Evolutionary conservation across 2,329 filamentous ascomycete species (phyloP), one percentile per base, ranked within the genome.

Genomic region (Botrytis fabae): DNA sequence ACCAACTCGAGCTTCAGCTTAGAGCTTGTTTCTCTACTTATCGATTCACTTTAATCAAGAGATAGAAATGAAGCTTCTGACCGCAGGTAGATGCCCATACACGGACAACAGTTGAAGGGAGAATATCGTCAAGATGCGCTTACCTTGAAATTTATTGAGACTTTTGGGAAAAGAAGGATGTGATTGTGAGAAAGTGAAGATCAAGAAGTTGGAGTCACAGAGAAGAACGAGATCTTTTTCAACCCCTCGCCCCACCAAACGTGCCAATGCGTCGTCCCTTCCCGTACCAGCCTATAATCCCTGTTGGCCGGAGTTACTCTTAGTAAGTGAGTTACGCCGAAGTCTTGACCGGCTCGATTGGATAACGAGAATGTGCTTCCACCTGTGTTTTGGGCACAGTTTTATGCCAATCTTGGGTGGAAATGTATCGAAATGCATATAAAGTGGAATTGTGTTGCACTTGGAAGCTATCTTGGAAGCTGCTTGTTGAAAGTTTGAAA

Each of bases 1-100:
- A 76, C 70, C 74, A 74, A 57, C 72, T 70, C 73, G 73, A 75
- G 75, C 46, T 76, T 70, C 72, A 60, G 51, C 32, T 65, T n/a
- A 62, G 38, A 57, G 35, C 65, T 57, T 32, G 25, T 57, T 57
- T 32, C 48, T 69, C 35, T 57, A 57, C 51, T 57, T 32, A 3
- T 42, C 44, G 35, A 57, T 69, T 64, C n/a, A 64, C 61, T 22
- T 32, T 64, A 12, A 32, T 46, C 51, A 42, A 57, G 70, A 72
- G 51, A 72, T n/a, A 20, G 35, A 46, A 7, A 44, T 40, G 70
- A 32, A 72, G 51, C 25, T 48, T 66, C n/a, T 7, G 10, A 20
- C 48, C 28, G 40, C 4, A 51, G 9, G 38, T 40, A 57, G n/a
- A 57, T 57, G 28, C 51, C n/a, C 3, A 28, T n/a, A 28, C 28